Evolutionary conservation across 345 rosid species (phyloP).

Genomic region (Murraya paniculata): DNA sequence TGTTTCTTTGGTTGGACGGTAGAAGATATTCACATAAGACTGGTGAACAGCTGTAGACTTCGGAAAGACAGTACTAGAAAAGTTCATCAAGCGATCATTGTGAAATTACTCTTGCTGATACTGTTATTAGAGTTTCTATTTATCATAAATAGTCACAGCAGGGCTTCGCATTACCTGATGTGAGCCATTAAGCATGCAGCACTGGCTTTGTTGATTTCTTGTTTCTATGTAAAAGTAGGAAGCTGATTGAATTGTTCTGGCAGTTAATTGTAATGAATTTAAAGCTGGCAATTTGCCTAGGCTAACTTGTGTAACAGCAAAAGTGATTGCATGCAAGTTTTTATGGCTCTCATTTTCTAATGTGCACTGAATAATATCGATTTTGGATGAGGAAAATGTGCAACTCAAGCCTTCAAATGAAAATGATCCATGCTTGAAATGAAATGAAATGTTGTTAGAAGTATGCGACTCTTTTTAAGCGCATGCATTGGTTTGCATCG

Average conservation of each 20-base stretch:
- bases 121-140: neutral
- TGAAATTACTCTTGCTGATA: neutral
- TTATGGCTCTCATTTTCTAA: neutral
- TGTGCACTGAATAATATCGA: neutral
- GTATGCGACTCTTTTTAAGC: no score
- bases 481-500: no score
- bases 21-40: neutral
- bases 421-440: no score
- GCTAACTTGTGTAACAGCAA: no score
- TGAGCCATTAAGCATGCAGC: neutral
- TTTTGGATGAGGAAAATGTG: no score
- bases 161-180: neutral
- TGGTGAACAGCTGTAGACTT: neutral
- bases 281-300: no score
- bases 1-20: constrained; percentile 2
- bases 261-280: constrained; percentile 1
- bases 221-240: constrained; percentile 11
- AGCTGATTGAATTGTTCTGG: neutral
- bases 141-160: neutral
- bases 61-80: neutral
- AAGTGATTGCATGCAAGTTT: neutral
- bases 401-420: no score
- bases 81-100: neutral
- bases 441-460: no score
- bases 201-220: constrained; percentile 8